phyloP scores from a whole-genome alignment of 495 filamentous ascomycete species.

The Parachaetomium inaequale region DNA sequence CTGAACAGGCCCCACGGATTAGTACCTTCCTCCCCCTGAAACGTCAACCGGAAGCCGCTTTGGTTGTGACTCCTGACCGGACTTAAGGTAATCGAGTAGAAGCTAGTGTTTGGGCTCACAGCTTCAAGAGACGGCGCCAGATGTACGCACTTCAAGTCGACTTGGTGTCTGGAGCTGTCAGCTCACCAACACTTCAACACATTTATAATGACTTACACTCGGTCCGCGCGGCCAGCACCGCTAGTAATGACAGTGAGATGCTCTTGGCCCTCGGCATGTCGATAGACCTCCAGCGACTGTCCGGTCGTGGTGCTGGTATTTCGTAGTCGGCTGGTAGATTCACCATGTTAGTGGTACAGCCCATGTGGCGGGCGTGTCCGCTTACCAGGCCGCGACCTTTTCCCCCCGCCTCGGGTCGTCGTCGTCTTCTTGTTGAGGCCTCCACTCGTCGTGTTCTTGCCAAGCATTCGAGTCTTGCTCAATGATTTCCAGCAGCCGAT shows the following conservation, averaged over 20 bases:
- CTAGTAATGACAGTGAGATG: constrained; percentile 1
- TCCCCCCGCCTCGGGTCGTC: constrained; percentile 8
- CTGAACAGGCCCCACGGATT: not conserved
- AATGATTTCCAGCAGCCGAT: not conserved
- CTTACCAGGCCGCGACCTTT: constrained; percentile 8
- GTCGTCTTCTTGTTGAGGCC: not conserved
- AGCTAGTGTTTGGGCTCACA: not conserved
- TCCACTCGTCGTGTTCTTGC: not conserved
- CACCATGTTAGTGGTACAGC: not conserved
- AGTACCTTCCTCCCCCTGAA: constrained; percentile 6
- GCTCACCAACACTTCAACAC: not conserved
- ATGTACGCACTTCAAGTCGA: constrained; percentile 2
- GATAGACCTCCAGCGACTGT: constrained; percentile 9
- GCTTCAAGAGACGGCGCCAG: not conserved
- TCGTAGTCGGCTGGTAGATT: not conserved
- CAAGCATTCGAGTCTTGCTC: constrained; percentile 2
- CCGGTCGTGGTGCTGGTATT: not conserved
- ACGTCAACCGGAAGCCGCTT: constrained; percentile 3
- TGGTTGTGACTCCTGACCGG: not conserved
- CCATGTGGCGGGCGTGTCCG: not conserved
- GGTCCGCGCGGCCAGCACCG: not conserved
- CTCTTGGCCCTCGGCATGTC: not conserved
- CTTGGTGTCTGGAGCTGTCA: constrained; percentile 1
- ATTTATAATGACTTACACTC: not conserved
- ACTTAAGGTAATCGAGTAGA: not conserved